A percentile compares a stretch with the other conserved stretches of the same genome.
These are phyloP conservation scores for Pezicula carpinea DNA, from an alignment of 2,329 filamentous ascomycete species.

Conservation along the genomic window DNA sequence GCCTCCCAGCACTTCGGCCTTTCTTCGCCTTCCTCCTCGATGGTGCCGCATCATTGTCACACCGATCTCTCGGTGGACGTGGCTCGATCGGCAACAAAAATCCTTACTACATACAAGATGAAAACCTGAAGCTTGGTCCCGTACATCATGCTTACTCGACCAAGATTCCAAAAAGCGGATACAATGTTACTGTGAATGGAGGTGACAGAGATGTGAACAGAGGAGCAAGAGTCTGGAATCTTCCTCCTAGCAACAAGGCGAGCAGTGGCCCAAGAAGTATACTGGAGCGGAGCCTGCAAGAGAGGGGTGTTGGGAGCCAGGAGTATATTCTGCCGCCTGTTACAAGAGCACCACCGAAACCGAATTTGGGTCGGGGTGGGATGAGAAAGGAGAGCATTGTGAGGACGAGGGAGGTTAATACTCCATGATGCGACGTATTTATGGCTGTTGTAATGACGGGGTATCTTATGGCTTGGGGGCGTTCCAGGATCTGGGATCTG, in stretches of 20 bases:
- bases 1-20: constrained; percentile 37
- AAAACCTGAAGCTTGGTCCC: constrained; percentile 7
- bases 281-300: constrained; percentile 13
- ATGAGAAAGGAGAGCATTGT: constrained; percentile 9
- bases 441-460: no score
- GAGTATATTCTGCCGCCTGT: constrained; percentile 6
- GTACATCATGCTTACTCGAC: no score
- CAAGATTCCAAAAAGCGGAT: constrained; percentile 5
- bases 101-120: constrained; percentile 7
- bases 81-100: neutral
- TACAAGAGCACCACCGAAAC: neutral
- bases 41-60: constrained; percentile 6
- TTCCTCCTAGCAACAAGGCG: constrained; percentile 1
- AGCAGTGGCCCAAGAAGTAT: constrained; percentile 12
- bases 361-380: neutral
- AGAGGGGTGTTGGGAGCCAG: constrained; percentile 11
- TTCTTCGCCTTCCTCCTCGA: constrained; percentile 32
- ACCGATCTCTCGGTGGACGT: constrained; percentile 1
- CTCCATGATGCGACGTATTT: no score
- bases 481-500: no score
- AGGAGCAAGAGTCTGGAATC: neutral
- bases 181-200: constrained; percentile 7
- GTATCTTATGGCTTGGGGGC: no score
- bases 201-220: constrained; percentile 7
- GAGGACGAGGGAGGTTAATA: constrained; percentile 15